Conservation (phyloP, 1,284 basidiomycete species). For the Stygiomarasmius scandens region DNA sequence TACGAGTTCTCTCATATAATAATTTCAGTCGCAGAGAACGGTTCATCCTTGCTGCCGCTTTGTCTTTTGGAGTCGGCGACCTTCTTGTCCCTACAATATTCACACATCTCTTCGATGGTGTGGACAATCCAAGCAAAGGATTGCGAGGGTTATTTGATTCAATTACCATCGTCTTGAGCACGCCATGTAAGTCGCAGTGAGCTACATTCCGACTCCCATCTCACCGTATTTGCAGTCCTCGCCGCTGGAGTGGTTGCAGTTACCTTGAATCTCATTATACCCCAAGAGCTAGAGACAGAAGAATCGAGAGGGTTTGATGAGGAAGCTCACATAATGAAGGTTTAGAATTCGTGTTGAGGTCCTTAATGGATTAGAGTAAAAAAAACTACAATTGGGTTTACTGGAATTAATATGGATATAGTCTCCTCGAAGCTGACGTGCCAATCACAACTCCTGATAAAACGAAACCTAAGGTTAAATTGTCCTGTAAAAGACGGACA, state of each 20-base stretch:
- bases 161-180: slow-evolving; percentile 78
- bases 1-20: slow-evolving; percentile 71
- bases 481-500: background rate
- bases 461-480: no score
- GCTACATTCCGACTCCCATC: no score
- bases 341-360: no score
- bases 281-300: slow-evolving; percentile 44
- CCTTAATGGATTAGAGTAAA: no score
- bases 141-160: slow-evolving; percentile 75
- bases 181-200: slow-evolving; percentile 73
- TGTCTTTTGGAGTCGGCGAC: slow-evolving; percentile 76
- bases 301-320: slow-evolving; percentile 25
- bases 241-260: slow-evolving; percentile 67
- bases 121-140: slow-evolving; percentile 56
- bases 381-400: no score
- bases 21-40: slow-evolving; percentile 73
- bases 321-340: background rate
- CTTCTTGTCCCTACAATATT: slow-evolving; percentile 63
- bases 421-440: no score
- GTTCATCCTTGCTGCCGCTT: slow-evolving; percentile 74
- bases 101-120: slow-evolving; percentile 69
- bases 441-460: no score
- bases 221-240: slow-evolving; percentile 47
- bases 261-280: slow-evolving; percentile 67
- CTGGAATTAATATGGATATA: no score